Evolutionary conservation across 345 rosid genomes (phyloP).

Genomic region (Eutrema japonicum): DNA sequence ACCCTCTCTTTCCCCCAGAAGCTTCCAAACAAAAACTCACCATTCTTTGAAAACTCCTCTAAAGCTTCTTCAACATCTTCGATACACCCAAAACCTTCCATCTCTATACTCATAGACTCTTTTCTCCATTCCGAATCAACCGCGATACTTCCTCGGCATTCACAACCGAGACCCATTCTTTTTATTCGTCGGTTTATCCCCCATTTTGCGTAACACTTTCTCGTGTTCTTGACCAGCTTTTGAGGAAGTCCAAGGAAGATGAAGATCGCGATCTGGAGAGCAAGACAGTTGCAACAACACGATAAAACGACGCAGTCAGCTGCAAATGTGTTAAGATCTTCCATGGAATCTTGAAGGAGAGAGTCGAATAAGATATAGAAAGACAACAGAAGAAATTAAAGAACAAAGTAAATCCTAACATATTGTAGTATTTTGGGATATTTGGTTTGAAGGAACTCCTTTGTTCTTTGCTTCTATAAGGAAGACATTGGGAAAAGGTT

Average conservation of each 20-base stretch:
- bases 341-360: conserved; percentile 51
- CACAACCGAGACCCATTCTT: conserved; percentile 13
- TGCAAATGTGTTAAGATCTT: conserved; percentile 64
- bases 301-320: conserved; percentile 78
- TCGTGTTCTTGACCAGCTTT: conserved; percentile 58
- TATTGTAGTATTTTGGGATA: conserved; percentile 32
- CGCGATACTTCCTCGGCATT: conserved; percentile 17
- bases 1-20: conserved; percentile 67
- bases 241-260: conserved; percentile 63
- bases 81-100: conserved; percentile 50
- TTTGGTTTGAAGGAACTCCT: conserved; percentile 39
- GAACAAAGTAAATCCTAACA: conserved; percentile 33
- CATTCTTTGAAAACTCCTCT: conserved; percentile 57
- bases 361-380: conserved; percentile 20
- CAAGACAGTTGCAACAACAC: conserved; percentile 85
- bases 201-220: conserved; percentile 54
- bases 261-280: conserved; percentile 62
- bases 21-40: conserved; percentile 90
- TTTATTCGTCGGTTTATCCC: conserved; percentile 44
- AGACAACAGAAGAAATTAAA: conserved; percentile 17
- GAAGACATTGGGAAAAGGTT: conserved; percentile 49
- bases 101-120: conserved; percentile 37
- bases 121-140: conserved; percentile 32
- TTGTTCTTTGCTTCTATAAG: conserved; percentile 57
- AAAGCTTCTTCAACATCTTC: conserved; percentile 64